Evolutionary conservation across 345 rosid genomes (phyloP).

Genomic region (Isatis tinctoria): DNA sequence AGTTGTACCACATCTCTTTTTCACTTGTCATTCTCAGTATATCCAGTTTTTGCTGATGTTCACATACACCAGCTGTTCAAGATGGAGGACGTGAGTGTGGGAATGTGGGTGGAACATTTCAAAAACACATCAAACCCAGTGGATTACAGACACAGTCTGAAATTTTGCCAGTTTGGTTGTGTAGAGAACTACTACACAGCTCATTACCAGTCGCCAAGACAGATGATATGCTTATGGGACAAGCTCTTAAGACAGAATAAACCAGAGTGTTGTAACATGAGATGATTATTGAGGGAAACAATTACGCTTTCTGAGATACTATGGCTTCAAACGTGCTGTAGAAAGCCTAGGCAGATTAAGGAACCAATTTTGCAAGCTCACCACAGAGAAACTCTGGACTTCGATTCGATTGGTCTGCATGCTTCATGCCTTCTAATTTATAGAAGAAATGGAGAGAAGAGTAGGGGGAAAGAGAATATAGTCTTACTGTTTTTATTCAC

Average conservation of each 20-base stretch:
- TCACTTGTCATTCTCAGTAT: background rate
- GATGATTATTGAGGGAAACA: slow-evolving; percentile 37
- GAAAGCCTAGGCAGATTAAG: slow-evolving; percentile 12
- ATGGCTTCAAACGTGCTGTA: slow-evolving; percentile 13
- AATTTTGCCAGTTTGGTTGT: slow-evolving; percentile 92
- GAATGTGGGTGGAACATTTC: slow-evolving; percentile 98
- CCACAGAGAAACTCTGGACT: background rate
- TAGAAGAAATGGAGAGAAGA: slow-evolving; percentile 4
- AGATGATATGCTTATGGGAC: slow-evolving; percentile 92
- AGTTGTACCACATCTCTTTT: background rate
- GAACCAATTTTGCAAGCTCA: slow-evolving; percentile 23
- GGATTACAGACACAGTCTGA: slow-evolving; percentile 73
- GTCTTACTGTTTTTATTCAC: background rate
- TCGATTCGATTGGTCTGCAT: background rate
- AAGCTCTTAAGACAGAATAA: slow-evolving; percentile 48
- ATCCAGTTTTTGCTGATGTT: background rate
- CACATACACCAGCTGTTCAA: slow-evolving; percentile 65
- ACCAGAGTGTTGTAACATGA: slow-evolving; percentile 87
- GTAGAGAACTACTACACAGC: slow-evolving; percentile 80
- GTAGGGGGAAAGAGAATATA: background rate
- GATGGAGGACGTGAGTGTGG: slow-evolving; percentile 99
- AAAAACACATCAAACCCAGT: slow-evolving; percentile 65
- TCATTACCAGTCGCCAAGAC: slow-evolving; percentile 94
- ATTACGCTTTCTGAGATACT: slow-evolving; percentile 1
- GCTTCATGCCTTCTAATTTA: slow-evolving; percentile 1